These are phyloP conservation scores for Rhamnella rubrinervis DNA, from an alignment of 331 rosid genomes.

Conservation along the genomic window DNA sequence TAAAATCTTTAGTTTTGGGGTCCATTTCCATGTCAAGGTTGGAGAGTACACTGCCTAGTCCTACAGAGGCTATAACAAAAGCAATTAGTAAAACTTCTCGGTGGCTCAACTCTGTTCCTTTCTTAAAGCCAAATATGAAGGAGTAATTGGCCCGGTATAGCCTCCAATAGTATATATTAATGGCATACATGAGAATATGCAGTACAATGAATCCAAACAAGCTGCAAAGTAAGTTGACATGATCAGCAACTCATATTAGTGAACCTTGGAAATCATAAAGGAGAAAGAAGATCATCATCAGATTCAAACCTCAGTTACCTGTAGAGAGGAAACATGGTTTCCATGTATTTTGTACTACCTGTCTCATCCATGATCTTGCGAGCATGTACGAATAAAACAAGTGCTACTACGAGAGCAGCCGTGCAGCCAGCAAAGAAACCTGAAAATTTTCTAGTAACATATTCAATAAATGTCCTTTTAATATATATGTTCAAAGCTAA, in stretches of 20 bases:
- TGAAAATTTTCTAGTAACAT: slow-evolving; percentile 25
- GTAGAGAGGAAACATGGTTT: slow-evolving; percentile 65
- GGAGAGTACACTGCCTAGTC: slow-evolving; percentile 51
- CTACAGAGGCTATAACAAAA: slow-evolving; percentile 45
- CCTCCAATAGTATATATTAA: slow-evolving; percentile 56
- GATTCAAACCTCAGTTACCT: slow-evolving; percentile 34
- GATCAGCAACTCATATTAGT: too few relatives aligned
- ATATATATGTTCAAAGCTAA: too few relatives aligned
- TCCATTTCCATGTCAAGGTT: slow-evolving; percentile 79
- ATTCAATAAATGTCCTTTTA: not conserved
- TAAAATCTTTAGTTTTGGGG: slow-evolving; percentile 42
- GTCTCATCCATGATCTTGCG: slow-evolving; percentile 29
- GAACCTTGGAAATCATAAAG: not conserved
- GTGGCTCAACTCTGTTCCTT: slow-evolving; percentile 58
- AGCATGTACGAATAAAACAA: slow-evolving; percentile 38
- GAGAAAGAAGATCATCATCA: not conserved
- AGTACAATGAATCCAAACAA: slow-evolving; percentile 57
- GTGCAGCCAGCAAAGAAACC: slow-evolving; percentile 75
- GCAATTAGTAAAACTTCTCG: slow-evolving; percentile 44
- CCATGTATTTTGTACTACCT: slow-evolving; percentile 47
- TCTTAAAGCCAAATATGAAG: slow-evolving; percentile 75
- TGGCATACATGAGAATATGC: slow-evolving; percentile 70
- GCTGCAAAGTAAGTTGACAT: slow-evolving; percentile 35
- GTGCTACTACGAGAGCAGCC: slow-evolving; percentile 45
- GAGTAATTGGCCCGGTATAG: slow-evolving; percentile 54